These are phyloP conservation scores for Maudiozyma turicensis DNA, from an alignment of 805 yeast species.

Conservation along the genomic window DNA sequence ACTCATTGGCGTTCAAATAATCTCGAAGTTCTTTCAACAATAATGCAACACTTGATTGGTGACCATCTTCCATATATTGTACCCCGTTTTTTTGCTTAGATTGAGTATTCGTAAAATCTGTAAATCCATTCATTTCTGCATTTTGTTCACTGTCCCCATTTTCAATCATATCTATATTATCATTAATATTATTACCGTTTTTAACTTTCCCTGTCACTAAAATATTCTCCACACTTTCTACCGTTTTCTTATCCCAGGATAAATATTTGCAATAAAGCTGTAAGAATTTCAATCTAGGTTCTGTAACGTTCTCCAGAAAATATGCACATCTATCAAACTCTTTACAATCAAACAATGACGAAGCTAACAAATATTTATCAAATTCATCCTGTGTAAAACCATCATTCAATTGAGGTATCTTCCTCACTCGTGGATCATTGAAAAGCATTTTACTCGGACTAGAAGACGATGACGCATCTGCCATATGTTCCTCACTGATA, in stretches of 20 bases:
- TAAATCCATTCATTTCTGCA: neutral
- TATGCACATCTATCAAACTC: slow-evolving; percentile 76
- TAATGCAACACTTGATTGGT: slow-evolving; percentile 19
- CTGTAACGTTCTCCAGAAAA: slow-evolving; percentile 41
- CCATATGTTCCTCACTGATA: slow-evolving; percentile 8
- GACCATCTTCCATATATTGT: slow-evolving; percentile 13
- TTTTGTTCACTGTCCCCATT: slow-evolving; percentile 4
- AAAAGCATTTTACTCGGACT: slow-evolving; percentile 7
- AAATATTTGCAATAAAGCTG: slow-evolving; percentile 60
- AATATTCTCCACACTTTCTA: slow-evolving; percentile 65
- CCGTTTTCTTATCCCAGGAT: slow-evolving; percentile 65
- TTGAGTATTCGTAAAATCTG: neutral
- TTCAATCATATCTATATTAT: slow-evolving; percentile 1
- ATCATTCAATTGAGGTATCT: neutral
- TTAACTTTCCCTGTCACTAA: slow-evolving; percentile 31
- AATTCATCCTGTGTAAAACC: slow-evolving; percentile 29
- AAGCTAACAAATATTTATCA: slow-evolving; percentile 49
- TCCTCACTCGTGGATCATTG: neutral
- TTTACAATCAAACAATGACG: slow-evolving; percentile 65
- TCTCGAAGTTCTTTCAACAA: slow-evolving; percentile 36
- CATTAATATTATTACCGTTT: slow-evolving; percentile 4
- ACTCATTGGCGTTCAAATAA: slow-evolving; percentile 2
- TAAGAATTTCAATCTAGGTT: slow-evolving; percentile 46
- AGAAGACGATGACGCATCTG: slow-evolving; percentile 18
- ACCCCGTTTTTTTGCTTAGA: slow-evolving; percentile 2